Conservation (phyloP, 164 flowering plant genomes). For the Euptelea pleiosperma region DNA sequence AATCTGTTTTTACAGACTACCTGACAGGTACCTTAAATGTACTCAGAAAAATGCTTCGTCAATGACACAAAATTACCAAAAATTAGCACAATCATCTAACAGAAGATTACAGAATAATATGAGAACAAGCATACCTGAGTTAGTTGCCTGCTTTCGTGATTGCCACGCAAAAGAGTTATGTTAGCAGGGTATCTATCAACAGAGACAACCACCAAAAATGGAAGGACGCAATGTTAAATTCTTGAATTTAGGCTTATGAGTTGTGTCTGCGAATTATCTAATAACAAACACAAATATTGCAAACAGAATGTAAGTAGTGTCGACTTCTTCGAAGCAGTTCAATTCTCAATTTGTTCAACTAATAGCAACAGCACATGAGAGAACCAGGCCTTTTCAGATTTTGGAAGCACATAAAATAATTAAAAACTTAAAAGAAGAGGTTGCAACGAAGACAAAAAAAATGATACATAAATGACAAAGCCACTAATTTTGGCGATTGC, state of each 20-base stretch:
- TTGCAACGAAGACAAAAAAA: too few relatives aligned
- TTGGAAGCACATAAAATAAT: too few relatives aligned
- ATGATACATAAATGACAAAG: too few relatives aligned
- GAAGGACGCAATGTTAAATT: not conserved
- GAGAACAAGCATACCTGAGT: slow-evolving; percentile 80
- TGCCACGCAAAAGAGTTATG: slow-evolving; percentile 96
- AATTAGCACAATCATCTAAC: not conserved
- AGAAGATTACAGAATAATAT: not conserved
- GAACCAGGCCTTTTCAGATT: too few relatives aligned
- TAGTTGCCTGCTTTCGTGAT: slow-evolving; percentile 96
- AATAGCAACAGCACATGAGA: too few relatives aligned
- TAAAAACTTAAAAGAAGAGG: too few relatives aligned
- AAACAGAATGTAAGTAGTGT: too few relatives aligned
- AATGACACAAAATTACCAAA: not conserved
- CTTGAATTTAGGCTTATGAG: not conserved
- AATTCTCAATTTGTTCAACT: too few relatives aligned
- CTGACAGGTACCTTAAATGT: not conserved
- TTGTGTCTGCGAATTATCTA: not conserved
- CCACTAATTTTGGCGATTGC: too few relatives aligned
- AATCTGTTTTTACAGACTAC: too few relatives aligned
- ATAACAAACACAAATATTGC: too few relatives aligned
- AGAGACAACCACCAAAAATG: slow-evolving; percentile 1
- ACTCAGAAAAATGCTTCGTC: not conserved
- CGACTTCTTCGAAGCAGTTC: too few relatives aligned
- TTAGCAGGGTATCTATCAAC: slow-evolving; percentile 78